Conservation (phyloP, 2,329 filamentous ascomycete genomes). For the Sporothrix brunneoviolacea region DNA sequence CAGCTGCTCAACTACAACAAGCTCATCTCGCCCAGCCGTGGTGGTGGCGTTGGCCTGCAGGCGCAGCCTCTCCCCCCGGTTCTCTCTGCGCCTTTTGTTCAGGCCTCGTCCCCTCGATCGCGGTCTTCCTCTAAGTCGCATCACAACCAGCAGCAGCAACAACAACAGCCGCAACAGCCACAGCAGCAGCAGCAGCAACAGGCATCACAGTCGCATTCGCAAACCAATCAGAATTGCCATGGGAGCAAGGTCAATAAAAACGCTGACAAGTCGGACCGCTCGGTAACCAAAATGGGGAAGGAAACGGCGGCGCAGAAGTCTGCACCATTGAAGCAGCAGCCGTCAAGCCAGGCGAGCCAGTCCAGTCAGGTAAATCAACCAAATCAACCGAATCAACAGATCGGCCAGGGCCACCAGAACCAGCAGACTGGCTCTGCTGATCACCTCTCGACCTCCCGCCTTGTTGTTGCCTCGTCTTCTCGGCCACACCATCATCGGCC, state of each 20-base stretch:
- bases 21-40: constrained; percentile 51
- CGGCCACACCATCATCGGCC: constrained; percentile 23
- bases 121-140: constrained; percentile 55
- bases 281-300: constrained; percentile 53
- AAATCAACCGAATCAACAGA: not conserved
- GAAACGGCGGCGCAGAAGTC: constrained; percentile 40
- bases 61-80: constrained; percentile 48
- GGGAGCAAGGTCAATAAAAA: constrained; percentile 55
- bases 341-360: not conserved
- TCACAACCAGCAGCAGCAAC: constrained; percentile 36
- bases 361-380: not conserved
- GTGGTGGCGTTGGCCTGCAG: constrained; percentile 47
- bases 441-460: constrained; percentile 2
- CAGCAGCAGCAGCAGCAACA: constrained; percentile 8
- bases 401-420: not conserved
- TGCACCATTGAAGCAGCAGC: constrained; percentile 22
- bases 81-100: constrained; percentile 49
- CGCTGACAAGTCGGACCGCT: constrained; percentile 54
- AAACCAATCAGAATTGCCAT: constrained; percentile 43
- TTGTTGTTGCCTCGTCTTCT: constrained; percentile 7
- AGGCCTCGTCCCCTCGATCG: constrained; percentile 47
- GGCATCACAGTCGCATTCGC: constrained; percentile 8
- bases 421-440: constrained; percentile 9
- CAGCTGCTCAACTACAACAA: constrained; percentile 61
- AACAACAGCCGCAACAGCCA: constrained; percentile 34